A percentile compares a stretch with the other conserved stretches of the same genome.
Evolutionary conservation across 208 protist genomes (phyloP).

Genomic region (Crithidia mellificae): DNA sequence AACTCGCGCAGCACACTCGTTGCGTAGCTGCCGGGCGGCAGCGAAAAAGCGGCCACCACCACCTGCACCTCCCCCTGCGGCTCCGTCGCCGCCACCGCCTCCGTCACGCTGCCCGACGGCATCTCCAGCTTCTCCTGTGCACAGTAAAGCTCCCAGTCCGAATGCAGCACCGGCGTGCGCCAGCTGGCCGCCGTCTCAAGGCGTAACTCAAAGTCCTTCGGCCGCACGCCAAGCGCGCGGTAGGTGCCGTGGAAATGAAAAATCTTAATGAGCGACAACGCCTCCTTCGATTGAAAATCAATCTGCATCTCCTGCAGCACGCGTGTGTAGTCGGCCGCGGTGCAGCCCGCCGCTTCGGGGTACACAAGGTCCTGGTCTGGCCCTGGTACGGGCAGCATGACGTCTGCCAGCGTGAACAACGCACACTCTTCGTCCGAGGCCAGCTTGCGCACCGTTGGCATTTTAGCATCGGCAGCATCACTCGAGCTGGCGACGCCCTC

Average conservation of each 20-base stretch:
- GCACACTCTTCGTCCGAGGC: constrained; percentile 58
- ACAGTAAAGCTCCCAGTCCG: constrained; percentile 57
- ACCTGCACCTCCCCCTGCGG: constrained; percentile 33
- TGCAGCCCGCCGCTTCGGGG: constrained; percentile 54
- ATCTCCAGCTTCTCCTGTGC: constrained; percentile 7
- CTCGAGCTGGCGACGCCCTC: too few relatives aligned
- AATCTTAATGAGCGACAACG: constrained; percentile 56
- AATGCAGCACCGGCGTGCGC: constrained; percentile 56
- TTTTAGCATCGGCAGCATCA: constrained; percentile 4
- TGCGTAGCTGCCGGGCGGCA: constrained; percentile 87
- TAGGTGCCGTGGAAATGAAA: constrained; percentile 92
- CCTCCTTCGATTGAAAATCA: constrained; percentile 20
- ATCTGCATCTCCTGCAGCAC: constrained; percentile 40
- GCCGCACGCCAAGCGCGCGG: constrained; percentile 60
- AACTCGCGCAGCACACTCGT: constrained; percentile 87
- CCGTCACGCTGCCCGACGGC: background rate
- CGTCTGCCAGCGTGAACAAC: constrained; percentile 76
- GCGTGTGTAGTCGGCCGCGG: constrained; percentile 53
- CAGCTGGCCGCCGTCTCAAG: constrained; percentile 32
- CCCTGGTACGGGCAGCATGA: constrained; percentile 92
- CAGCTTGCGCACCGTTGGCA: constrained; percentile 64
- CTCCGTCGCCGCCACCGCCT: constrained; percentile 8
- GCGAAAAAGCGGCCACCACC: constrained; percentile 68
- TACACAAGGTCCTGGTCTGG: constrained; percentile 72
- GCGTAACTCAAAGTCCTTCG: constrained; percentile 42